These are phyloP conservation scores for Pleurotus sapidus DNA, from an alignment of 768 basidiomycete genomes.

Conservation along the genomic window DNA sequence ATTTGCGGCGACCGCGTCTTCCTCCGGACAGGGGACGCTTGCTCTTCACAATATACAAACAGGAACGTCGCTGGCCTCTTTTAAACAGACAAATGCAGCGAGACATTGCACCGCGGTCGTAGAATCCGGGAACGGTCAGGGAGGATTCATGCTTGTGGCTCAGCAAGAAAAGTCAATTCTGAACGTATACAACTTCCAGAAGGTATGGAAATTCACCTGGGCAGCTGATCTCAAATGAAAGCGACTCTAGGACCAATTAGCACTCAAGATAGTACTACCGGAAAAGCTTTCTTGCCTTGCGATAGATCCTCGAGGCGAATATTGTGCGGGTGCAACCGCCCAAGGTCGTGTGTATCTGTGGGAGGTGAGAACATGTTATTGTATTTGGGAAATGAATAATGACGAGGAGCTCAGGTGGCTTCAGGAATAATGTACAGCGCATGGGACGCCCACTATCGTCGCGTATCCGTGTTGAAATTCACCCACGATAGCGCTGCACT, in stretches of 20 bases:
- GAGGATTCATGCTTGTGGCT: conserved; percentile 80
- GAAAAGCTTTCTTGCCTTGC: conserved; percentile 85
- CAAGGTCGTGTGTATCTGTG: conserved; percentile 92
- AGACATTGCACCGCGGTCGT: conserved; percentile 67
- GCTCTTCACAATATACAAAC: conserved; percentile 81
- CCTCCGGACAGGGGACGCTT: conserved; percentile 60
- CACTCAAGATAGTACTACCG: conserved; percentile 81
- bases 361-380: conserved; percentile 66
- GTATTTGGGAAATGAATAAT: not conserved
- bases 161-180: conserved; percentile 88
- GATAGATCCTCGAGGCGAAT: conserved; percentile 66
- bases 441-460: conserved; percentile 96
- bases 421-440: conserved; percentile 93
- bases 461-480: conserved; percentile 80
- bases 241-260: conserved; percentile 76
- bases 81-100: conserved; percentile 78
- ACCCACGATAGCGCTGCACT: conserved; percentile 78
- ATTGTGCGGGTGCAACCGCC: conserved; percentile 84
- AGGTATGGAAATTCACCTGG: conserved; percentile 44
- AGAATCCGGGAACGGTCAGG: conserved; percentile 66
- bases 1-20: conserved; percentile 58
- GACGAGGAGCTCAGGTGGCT: conserved; percentile 54
- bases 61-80: conserved; percentile 72
- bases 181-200: conserved; percentile 93
- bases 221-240: conserved; percentile 3